Conservation (phyloP, 2,329 filamentous ascomycete species). For the Cylindrodendrum hubeiense region DNA sequence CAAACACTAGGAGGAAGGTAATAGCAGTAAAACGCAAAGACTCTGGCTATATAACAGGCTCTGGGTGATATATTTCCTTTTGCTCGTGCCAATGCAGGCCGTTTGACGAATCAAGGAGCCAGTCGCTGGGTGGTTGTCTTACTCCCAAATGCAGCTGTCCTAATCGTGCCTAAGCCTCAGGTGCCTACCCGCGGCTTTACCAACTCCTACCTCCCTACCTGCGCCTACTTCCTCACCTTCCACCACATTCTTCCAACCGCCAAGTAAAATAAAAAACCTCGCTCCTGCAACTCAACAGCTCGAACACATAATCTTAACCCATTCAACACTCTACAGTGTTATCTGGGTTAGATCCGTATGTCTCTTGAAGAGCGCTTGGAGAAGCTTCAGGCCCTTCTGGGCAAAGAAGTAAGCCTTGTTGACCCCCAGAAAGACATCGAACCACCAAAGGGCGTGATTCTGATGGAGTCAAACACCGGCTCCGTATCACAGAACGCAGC, state of each 20-base stretch:
- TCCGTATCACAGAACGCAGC: not conserved
- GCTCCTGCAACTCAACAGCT: not conserved
- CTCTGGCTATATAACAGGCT: not conserved
- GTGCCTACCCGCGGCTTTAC: not conserved
- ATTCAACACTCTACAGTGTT: not conserved
- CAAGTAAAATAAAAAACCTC: not conserved
- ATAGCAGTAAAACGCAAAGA: not conserved
- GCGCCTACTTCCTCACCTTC: not conserved
- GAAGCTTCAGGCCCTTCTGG: conserved; percentile 37
- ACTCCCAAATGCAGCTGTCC: not conserved
- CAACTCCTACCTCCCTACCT: not conserved
- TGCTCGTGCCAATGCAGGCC: no score
- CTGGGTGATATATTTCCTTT: not conserved
- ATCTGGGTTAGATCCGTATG: conserved; percentile 27
- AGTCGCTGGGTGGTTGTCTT: not conserved
- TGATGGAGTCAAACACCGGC: not conserved
- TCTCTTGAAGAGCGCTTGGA: conserved; percentile 35
- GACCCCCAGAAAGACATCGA: conserved; percentile 20
- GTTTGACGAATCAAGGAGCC: not conserved
- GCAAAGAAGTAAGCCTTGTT: conserved; percentile 33
- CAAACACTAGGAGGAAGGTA: not conserved
- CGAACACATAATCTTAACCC: not conserved
- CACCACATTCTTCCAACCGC: not conserved
- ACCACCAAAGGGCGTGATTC: not conserved
- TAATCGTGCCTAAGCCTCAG: not conserved